Percentiles rank a stretch among this genome's conserved stretches.
Evolutionary conservation across 2,329 filamentous ascomycete species (phyloP).

Genomic region (Beauveria sp.): DNA sequence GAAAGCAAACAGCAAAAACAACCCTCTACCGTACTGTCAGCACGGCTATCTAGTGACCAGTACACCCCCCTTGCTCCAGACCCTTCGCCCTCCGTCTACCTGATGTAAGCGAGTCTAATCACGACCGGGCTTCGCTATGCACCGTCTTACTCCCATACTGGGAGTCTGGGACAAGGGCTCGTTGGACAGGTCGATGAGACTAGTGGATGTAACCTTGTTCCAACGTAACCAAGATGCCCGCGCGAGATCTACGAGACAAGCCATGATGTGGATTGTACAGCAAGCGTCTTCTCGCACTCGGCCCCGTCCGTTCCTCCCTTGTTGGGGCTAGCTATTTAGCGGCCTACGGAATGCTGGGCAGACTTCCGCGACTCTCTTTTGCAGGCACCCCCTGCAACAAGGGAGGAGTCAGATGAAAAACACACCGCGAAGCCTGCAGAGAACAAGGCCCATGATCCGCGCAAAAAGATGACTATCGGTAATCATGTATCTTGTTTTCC

Average conservation of each 20-base stretch:
- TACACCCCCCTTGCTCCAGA: not conserved
- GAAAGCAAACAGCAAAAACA: not conserved
- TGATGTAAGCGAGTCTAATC: not conserved
- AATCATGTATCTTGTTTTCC: no score
- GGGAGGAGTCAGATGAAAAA: not conserved
- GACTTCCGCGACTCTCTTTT: not conserved
- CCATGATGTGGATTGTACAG: no score
- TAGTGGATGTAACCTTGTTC: not conserved
- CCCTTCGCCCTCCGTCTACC: not conserved
- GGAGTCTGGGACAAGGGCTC: not conserved
- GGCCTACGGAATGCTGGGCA: not conserved
- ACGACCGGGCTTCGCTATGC: not conserved
- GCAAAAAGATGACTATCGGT: not conserved
- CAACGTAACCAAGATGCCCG: not conserved
- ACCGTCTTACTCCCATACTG: not conserved
- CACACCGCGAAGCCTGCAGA: not conserved
- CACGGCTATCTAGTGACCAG: not conserved
- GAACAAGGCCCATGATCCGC: not conserved
- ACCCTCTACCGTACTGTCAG: not conserved
- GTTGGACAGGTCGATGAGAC: not conserved
- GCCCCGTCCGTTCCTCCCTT: not conserved
- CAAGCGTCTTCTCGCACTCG: no score
- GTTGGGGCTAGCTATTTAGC: not conserved
- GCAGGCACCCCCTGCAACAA: not conserved
- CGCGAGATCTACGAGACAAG: not conserved